Conservation (phyloP, 2,329 filamentous ascomycete genomes). For the Fusarium paranaense region DNA sequence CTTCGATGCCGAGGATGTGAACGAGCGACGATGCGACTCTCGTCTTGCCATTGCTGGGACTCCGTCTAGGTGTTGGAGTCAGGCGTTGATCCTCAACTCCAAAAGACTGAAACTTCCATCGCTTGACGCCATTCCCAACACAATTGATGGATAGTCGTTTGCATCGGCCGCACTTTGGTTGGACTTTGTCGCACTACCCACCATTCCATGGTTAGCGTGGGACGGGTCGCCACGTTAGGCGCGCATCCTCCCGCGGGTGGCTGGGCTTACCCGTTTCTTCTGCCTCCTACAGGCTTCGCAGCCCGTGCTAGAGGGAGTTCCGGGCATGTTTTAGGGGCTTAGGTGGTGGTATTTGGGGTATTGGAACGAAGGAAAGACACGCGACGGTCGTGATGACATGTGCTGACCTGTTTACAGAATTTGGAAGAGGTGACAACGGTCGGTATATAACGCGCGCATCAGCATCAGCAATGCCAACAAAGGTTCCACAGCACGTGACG, state of each 20-base stretch:
- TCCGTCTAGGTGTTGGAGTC: neutral
- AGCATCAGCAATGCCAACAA: neutral
- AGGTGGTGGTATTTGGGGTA: neutral
- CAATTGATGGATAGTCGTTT: slow-evolving; percentile 27
- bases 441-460: neutral
- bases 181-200: slow-evolving; percentile 23
- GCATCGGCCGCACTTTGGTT: slow-evolving; percentile 36
- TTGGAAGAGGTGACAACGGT: neutral
- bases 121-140: slow-evolving; percentile 32
- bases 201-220: neutral
- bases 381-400: neutral
- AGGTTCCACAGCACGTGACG: neutral
- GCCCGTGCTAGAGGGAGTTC: slow-evolving; percentile 28
- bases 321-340: slow-evolving; percentile 15
- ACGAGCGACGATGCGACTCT: slow-evolving; percentile 25
- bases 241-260: neutral
- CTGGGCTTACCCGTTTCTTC: slow-evolving; percentile 28
- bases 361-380: neutral
- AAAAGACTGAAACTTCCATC: slow-evolving; percentile 33
- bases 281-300: slow-evolving; percentile 32
- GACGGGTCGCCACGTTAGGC: neutral
- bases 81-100: neutral
- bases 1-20: slow-evolving; percentile 31
- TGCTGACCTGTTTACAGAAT: neutral
- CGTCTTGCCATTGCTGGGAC: slow-evolving; percentile 29